Base-by-base conservation (phyloP, 805 yeast species). In the Saccharomycopsis fibuligera region DNA sequence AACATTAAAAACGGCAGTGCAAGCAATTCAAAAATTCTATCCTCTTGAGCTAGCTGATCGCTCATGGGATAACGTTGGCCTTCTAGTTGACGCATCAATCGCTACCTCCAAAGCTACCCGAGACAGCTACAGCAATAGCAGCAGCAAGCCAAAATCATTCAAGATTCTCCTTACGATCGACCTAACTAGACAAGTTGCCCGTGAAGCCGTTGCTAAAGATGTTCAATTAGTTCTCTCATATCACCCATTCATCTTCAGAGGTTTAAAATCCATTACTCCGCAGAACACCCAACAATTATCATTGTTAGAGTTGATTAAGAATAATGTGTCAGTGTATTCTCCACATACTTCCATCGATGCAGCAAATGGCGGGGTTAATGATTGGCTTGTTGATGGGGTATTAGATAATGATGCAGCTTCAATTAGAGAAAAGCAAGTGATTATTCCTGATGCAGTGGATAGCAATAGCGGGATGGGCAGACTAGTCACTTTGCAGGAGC, bases 261-360 rank as follows among this genome's bases (percentile, higher is more conserved):
- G 96, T 1, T 76, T 93, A 65, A 93, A 90, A 63, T 67, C 79
- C 10, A 75, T 93, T 50, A 67, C 72, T n/a, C 59, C 64, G 1
- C 45, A 57, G 2, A 84, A 88, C 57, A 83, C 96, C 0, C 98
- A 93, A 62, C 97, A 93, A 60, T 66, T 66, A 21, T 85, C 95
- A 4, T 69, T 91, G 47, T 63, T 91, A 35, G 74, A 75, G 47
- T 72, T 93, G 58, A 81, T 88, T 45, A 81, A 80, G 55, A 74
- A 80, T 51, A 85, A 86, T n/a, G 76, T 93, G 49, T 78, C 89
- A 43, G 99, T 93, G 1, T 93, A 93, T 63, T 83, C 83, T 48
- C 99, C 99, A 23, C 99, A 93, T 61, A 91, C 99, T 1, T 89
- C 98, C 0, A 85, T 93, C 3, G 99, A 93, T 65, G 91, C 97